These are phyloP conservation scores for Populus hybrid DNA, from an alignment of 441 rosid genomes.

Conservation along the genomic window DNA sequence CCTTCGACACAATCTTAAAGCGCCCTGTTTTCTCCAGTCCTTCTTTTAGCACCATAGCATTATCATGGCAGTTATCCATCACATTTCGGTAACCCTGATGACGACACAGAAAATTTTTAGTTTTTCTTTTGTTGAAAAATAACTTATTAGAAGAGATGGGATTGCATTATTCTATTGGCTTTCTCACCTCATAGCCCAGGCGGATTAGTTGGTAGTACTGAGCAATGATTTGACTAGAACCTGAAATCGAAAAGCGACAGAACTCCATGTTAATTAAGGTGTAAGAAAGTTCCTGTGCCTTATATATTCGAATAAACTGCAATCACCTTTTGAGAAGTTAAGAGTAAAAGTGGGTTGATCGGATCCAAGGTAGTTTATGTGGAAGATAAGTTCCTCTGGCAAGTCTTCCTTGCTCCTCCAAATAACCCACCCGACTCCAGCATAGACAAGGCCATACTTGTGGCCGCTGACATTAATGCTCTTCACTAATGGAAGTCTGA, in stretches of 20 bases:
- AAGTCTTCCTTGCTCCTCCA: slow-evolving; percentile 91
- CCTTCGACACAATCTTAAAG: slow-evolving; percentile 45
- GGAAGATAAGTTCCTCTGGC: slow-evolving; percentile 94
- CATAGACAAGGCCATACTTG: slow-evolving; percentile 86
- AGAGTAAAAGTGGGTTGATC: slow-evolving; percentile 98
- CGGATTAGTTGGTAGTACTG: slow-evolving; percentile 89
- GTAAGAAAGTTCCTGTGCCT: background rate
- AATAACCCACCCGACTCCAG: slow-evolving; percentile 89
- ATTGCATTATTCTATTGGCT: background rate
- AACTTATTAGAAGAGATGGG: background rate
- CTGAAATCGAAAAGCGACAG: slow-evolving; percentile 24
- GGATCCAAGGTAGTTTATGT: slow-evolving; percentile 86
- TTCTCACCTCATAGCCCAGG: slow-evolving; percentile 59
- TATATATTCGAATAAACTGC: background rate
- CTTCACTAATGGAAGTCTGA: slow-evolving; percentile 77
- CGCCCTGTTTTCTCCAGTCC: slow-evolving; percentile 45
- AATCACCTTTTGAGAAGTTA: slow-evolving; percentile 79
- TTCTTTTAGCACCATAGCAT: slow-evolving; percentile 36
- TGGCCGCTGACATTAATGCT: slow-evolving; percentile 94
- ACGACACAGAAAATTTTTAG: background rate
- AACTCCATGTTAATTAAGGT: background rate
- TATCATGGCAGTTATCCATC: slow-evolving; percentile 49
- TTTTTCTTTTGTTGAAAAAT: background rate
- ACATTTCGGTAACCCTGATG: slow-evolving; percentile 47
- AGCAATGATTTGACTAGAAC: slow-evolving; percentile 91